Evolutionary conservation across 805 yeast genomes (phyloP).

Genomic region (Spathaspora boniae): DNA sequence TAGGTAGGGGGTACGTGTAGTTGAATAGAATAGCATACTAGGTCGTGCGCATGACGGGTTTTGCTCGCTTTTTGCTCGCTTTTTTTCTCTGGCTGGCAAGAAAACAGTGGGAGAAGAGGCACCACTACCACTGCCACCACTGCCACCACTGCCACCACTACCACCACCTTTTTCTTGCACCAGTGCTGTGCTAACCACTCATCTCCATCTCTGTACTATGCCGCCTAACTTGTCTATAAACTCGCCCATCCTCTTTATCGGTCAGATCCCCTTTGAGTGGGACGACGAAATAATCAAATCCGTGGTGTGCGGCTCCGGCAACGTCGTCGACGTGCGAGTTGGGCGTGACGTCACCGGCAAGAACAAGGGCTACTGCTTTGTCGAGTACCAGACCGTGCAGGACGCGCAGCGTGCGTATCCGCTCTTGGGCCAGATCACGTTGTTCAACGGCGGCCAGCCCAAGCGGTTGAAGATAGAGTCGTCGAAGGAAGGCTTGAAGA

Average conservation of each 20-base stretch:
- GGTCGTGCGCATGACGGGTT: no score
- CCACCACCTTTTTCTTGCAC: no score
- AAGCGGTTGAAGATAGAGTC: conserved; percentile 54
- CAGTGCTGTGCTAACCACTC: neutral
- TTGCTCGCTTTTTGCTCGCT: no score
- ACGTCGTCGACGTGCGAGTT: conserved; percentile 63
- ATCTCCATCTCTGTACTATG: neutral
- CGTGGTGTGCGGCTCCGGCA: conserved; percentile 70
- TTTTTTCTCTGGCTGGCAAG: no score
- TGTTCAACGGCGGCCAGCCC: conserved; percentile 27
- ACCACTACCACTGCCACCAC: no score
- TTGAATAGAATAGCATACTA: no score
- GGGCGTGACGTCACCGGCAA: conserved; percentile 56
- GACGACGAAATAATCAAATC: conserved; percentile 56
- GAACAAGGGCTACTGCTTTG: conserved; percentile 65
- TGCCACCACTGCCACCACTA: no score
- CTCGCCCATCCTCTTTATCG: conserved; percentile 53
- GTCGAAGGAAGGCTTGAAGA: conserved; percentile 55
- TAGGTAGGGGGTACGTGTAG: no score
- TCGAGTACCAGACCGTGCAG: conserved; percentile 50
- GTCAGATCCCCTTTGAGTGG: conserved; percentile 72
- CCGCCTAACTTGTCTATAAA: conserved; percentile 7
- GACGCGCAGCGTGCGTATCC: conserved; percentile 51
- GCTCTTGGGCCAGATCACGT: conserved; percentile 40
- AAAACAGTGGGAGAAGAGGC: no score